A percentile compares a stretch with the other conserved stretches of the same genome.
phyloP scores from a whole-genome alignment of 2,329 filamentous ascomycete species.

The Ophiocordyceps camponoti-rufipedis region DNA sequence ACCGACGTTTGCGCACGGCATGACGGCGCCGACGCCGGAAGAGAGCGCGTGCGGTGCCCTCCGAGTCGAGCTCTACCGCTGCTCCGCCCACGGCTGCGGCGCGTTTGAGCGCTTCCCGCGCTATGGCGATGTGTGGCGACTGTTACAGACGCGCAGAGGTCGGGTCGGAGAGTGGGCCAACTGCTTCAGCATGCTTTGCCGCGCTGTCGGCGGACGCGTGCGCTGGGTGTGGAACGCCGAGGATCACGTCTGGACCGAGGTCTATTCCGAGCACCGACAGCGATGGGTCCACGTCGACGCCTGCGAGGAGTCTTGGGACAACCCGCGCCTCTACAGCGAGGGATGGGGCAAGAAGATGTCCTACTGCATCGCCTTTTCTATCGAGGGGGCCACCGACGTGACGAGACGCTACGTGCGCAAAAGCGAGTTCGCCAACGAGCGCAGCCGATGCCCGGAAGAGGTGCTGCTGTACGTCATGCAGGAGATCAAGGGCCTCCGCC shows the following conservation, averaged over 20 bases:
- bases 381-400: conserved; percentile 58
- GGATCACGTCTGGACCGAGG: conserved; percentile 94
- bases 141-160: conserved; percentile 72
- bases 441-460: conserved; percentile 69
- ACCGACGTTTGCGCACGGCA: conserved; percentile 66
- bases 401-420: conserved; percentile 55
- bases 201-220: conserved; percentile 76
- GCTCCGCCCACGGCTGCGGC: conserved; percentile 57
- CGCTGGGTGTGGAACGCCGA: conserved; percentile 98
- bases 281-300: conserved; percentile 95
- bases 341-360: conserved; percentile 95
- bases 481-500: conserved; percentile 73
- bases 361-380: conserved; percentile 92
- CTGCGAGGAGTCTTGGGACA: conserved; percentile 91
- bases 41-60: conserved; percentile 78
- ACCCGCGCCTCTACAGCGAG: conserved; percentile 78
- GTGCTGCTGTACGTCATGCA: conserved; percentile 82
- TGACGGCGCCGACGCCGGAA: conserved; percentile 71
- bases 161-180: conserved; percentile 94
- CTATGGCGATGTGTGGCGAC: conserved; percentile 86
- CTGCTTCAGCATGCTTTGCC: conserved; percentile 96
- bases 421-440: conserved; percentile 50
- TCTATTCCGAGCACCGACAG: conserved; percentile 85
- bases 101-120: conserved; percentile 79
- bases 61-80: conserved; percentile 78